Evolutionary conservation across 345 rosid species (phyloP), one percentile per base, ranked within the genome.

Genomic region (Ailanthus altissimus): DNA sequence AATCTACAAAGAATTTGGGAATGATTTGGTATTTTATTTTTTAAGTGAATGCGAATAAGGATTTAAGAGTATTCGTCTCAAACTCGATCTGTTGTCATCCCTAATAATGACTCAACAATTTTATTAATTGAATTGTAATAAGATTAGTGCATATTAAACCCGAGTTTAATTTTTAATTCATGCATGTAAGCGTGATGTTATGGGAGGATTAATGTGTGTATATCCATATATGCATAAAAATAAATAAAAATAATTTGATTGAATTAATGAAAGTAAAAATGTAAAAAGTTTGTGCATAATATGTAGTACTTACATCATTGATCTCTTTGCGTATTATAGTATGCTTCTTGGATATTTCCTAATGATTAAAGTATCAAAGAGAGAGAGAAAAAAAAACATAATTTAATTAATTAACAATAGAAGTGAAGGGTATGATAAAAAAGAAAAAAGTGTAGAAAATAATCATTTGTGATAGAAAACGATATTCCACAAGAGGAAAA

Each of bases 391-490:
- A 25, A 16, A 45, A 47, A 67, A 67, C 59, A 54, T 54, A 7
- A 45, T 14, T 32, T 32, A 16, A 68, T 20, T 28, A n/a, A 69
- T 28, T 26, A 50, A 69, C 7, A 18, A 26, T 8, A 11, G 42
- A 50, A 49, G n/a, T 16, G 3, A 21, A 21, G n/a, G 5, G 40
- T 38, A 56, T 15, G 50, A 40, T 72, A 40, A 72, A 72, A 72
- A 53, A 16, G n/a, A n/a, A 70, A 70, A 72, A 72, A 23, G 53
- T 8, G 53, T 56, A 4, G 65, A 72, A 72, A 72, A 72, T 72
- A 32, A 57, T 38, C 13, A 42, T 5, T 14, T 8, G 21, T 15
- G 61, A 57, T 26, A 57, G 8, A 56, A 40, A 42, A 21, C 51
- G 65, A 57, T 57, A 57, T 38, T 71, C 75, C 15, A 56, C 16